Percentiles rank a stretch among this genome's conserved stretches.
Evolutionary conservation across 192 early-diverging fungal genomes (phyloP).

Genomic region (Umbelopsis sp.): DNA sequence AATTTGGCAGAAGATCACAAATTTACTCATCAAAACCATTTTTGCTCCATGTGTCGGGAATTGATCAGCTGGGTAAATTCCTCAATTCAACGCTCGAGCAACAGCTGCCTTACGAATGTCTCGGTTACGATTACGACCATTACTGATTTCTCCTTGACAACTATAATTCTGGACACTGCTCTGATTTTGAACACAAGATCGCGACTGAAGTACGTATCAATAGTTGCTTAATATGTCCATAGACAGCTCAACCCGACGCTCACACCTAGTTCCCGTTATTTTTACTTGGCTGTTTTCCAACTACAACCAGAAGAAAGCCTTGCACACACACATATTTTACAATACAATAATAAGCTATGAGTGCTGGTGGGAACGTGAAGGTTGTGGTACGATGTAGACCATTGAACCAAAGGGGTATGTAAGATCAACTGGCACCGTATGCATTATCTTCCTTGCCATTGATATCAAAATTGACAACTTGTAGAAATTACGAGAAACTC

Average conservation of each 20-base stretch:
- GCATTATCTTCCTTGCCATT: background rate
- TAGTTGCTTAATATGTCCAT: too few species aligned
- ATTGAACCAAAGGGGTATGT: conserved; percentile 66
- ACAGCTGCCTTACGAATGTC: background rate
- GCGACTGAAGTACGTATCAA: too few species aligned
- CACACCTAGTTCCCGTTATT: background rate
- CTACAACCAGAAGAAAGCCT: too few species aligned
- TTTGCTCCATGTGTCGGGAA: background rate
- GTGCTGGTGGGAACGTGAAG: conserved; percentile 56
- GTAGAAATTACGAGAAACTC: conserved; percentile 60
- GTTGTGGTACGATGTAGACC: conserved; percentile 82
- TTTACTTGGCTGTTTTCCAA: background rate
- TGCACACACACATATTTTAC: too few species aligned
- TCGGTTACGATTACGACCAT: background rate
- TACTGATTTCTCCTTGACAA: background rate
- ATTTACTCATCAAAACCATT: background rate
- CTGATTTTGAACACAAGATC: background rate
- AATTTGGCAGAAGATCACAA: background rate
- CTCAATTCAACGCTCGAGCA: background rate
- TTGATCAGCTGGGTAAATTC: conserved; percentile 14
- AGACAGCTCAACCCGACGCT: background rate
- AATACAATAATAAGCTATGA: conserved; percentile 30
- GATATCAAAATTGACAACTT: background rate
- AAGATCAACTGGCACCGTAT: background rate
- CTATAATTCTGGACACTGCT: background rate